Evolutionary conservation across 108 stramenopile species (phyloP).

Genomic region (Skeletonema tropicum): DNA sequence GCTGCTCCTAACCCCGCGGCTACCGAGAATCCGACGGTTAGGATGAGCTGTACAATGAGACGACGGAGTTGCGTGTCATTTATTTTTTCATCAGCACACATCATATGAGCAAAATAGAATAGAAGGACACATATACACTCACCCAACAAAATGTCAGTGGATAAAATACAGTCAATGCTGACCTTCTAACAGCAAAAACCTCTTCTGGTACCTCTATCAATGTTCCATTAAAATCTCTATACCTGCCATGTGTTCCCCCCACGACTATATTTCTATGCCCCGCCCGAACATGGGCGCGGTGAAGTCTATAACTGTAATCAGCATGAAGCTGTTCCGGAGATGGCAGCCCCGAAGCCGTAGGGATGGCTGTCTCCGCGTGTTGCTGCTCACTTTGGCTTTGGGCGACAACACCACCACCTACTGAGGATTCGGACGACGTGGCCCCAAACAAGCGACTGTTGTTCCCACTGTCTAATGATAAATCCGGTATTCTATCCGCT

Average conservation of each 20-base stretch:
- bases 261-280: constrained; percentile 33
- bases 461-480: constrained; percentile 25
- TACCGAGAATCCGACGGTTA: constrained; percentile 75
- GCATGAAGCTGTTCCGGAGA: constrained; percentile 24
- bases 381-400: background rate
- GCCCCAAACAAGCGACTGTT: constrained; percentile 5
- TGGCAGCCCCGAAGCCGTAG: background rate
- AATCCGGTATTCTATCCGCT: constrained; percentile 29
- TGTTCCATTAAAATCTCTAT: constrained; percentile 37
- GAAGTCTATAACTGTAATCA: constrained; percentile 31
- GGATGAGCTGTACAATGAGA: constrained; percentile 63
- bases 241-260: constrained; percentile 42
- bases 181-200: constrained; percentile 78
- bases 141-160: constrained; percentile 88
- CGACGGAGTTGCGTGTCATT: background rate
- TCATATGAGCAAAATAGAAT: constrained; percentile 11
- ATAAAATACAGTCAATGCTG: constrained; percentile 77
- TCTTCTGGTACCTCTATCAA: constrained; percentile 81
- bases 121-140: constrained; percentile 25
- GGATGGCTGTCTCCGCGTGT: background rate
- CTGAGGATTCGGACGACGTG: background rate
- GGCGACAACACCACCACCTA: background rate
- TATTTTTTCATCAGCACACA: constrained; percentile 12
- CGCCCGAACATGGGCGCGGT: constrained; percentile 24
- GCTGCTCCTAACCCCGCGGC: constrained; percentile 73